Percentiles rank a stretch among this genome's conserved stretches.
These are phyloP conservation scores for Paramecium primaurelia DNA, from an alignment of 73 alveolate genomes.

Conservation along the genomic window DNA sequence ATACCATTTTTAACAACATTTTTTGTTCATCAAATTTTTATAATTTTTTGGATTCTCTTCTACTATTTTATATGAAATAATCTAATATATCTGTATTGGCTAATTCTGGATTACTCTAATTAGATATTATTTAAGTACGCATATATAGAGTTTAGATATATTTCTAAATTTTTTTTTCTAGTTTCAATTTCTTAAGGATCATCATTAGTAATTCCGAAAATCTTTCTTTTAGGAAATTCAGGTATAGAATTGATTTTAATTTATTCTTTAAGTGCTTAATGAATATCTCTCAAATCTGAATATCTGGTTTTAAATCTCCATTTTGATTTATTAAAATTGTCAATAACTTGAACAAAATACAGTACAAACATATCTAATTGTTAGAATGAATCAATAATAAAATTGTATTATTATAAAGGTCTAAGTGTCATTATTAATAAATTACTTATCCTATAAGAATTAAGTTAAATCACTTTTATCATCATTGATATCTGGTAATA, in stretches of 20 bases:
- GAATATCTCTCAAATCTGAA: conserved; percentile 34
- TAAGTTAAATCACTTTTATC: background rate
- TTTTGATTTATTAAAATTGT: background rate
- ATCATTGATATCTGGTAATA: conserved; percentile 19
- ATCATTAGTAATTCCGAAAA: conserved; percentile 34
- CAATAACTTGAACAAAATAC: conserved; percentile 30
- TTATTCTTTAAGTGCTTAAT: conserved; percentile 2
- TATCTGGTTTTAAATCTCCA: conserved; percentile 44
- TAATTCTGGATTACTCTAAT: conserved; percentile 7
- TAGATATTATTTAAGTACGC: background rate
- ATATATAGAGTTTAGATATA: background rate
- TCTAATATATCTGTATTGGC: background rate
- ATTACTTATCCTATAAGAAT: background rate
- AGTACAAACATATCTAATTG: background rate
- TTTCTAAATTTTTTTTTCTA: background rate
- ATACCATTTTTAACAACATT: conserved; percentile 23
- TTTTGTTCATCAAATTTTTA: conserved; percentile 36
- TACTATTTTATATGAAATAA: conserved; percentile 11
- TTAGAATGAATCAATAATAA: conserved; percentile 11
- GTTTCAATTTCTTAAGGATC: background rate
- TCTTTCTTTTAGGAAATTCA: conserved; percentile 39
- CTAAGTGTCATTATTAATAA: background rate
- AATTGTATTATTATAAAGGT: background rate
- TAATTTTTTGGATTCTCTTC: conserved; percentile 32
- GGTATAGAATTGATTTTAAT: background rate